Conservation (phyloP, 305 asterid species). For the Euphrasia arctica region DNA sequence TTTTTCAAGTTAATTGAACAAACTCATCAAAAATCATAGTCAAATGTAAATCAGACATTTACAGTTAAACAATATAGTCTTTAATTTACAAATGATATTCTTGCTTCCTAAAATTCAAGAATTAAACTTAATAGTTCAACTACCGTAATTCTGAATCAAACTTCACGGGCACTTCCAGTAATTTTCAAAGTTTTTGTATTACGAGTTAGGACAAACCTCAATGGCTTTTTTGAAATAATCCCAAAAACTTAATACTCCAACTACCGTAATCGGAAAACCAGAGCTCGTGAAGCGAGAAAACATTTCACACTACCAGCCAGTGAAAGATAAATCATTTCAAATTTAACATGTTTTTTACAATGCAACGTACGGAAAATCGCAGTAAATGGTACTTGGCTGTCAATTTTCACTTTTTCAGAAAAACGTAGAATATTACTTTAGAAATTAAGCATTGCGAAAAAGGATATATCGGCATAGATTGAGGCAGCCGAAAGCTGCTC, state of each 20-base stretch:
- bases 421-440: background rate
- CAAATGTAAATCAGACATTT: background rate
- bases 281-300: background rate
- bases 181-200: too few species aligned
- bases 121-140: background rate
- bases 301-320: background rate
- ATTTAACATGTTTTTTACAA: background rate
- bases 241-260: too few species aligned
- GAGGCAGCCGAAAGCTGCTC: slow-evolving; percentile 99
- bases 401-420: background rate
- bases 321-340: background rate
- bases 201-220: too few species aligned
- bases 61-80: background rate
- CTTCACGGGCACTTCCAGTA: too few species aligned
- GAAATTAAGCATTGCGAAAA: slow-evolving; percentile 18
- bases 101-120: background rate
- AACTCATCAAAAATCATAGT: slow-evolving; percentile 22
- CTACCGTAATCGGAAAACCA: background rate
- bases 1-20: slow-evolving; percentile 60
- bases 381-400: background rate
- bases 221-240: too few species aligned
- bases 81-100: background rate
- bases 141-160: too few species aligned
- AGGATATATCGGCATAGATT: slow-evolving; percentile 97
- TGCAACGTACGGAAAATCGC: background rate